phyloP scores from a whole-genome alignment of 176 grass and related monocot genomes.

The Rhipidocladum racemiflorum region DNA sequence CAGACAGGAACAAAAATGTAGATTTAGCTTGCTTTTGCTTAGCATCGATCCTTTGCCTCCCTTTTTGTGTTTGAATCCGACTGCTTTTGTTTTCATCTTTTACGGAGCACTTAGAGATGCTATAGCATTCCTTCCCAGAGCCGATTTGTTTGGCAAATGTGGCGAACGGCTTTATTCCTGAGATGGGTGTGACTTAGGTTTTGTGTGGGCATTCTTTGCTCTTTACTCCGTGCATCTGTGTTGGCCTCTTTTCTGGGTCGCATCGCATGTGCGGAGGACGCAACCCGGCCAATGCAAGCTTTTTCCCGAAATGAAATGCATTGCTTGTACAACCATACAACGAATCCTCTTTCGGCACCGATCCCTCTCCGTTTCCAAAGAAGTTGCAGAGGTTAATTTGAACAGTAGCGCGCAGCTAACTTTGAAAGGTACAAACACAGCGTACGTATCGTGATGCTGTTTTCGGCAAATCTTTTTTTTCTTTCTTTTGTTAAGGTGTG shows the following conservation, averaged over 20 bases:
- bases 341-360: conserved; percentile 19
- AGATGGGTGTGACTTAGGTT: background rate
- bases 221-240: background rate
- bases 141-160: background rate
- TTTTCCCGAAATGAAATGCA: conserved; percentile 1
- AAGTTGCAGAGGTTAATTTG: background rate
- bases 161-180: background rate
- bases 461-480: background rate
- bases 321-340: background rate
- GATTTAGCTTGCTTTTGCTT: background rate
- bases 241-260: background rate
- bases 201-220: background rate
- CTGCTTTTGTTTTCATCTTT: conserved; percentile 3
- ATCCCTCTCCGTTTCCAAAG: conserved; percentile 16
- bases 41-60: conserved; percentile 15
- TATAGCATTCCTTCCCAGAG: background rate
- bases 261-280: conserved; percentile 2
- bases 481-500: background rate
- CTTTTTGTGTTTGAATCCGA: background rate
- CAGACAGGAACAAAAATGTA: conserved; percentile 4
- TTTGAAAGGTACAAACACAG: background rate
- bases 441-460: background rate
- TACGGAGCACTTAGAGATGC: background rate
- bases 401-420: background rate
- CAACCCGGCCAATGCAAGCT: background rate